Evolutionary conservation across 148 eudicot species (phyloP).

Genomic region (Vaccinium corymbosum): DNA sequence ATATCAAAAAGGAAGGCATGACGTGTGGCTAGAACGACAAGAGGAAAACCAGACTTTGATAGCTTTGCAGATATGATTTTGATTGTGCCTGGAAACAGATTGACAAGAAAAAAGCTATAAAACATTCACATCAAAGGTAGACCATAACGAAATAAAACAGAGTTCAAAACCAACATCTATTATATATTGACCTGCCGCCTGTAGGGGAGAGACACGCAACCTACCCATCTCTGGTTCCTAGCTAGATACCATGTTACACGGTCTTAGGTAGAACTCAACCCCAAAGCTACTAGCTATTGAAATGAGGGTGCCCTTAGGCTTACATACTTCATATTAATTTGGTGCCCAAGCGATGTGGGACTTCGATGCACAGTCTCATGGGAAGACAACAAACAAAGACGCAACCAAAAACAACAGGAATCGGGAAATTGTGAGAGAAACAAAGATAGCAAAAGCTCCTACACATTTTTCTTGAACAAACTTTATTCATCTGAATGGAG

Average conservation of each 20-base stretch:
- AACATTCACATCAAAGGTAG: neutral
- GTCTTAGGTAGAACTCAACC: too few relatives aligned
- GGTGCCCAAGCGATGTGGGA: too few relatives aligned
- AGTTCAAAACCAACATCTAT: neutral
- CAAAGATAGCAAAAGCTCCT: neutral
- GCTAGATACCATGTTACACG: too few relatives aligned
- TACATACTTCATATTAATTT: too few relatives aligned
- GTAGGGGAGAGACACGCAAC: too few relatives aligned
- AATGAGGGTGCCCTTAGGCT: too few relatives aligned
- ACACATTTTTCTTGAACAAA: neutral
- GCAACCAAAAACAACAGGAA: neutral
- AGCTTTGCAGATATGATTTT: constrained; percentile 76
- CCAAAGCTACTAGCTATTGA: too few relatives aligned
- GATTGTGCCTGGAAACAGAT: constrained; percentile 48
- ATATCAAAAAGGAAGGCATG: constrained; percentile 88
- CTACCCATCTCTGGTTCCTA: too few relatives aligned
- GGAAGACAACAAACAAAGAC: neutral
- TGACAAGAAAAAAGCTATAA: constrained; percentile 8
- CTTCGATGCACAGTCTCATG: neutral
- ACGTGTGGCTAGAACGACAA: constrained; percentile 84
- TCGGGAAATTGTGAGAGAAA: neutral
- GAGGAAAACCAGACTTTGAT: constrained; percentile 75
- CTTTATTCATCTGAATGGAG: neutral
- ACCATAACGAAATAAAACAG: neutral
- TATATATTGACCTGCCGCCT: neutral